Percentiles rank a stretch among this genome's conserved stretches.
These are phyloP conservation scores for Botrytis hyacinthi DNA, from an alignment of 2,329 filamentous ascomycete species.

Conservation along the genomic window DNA sequence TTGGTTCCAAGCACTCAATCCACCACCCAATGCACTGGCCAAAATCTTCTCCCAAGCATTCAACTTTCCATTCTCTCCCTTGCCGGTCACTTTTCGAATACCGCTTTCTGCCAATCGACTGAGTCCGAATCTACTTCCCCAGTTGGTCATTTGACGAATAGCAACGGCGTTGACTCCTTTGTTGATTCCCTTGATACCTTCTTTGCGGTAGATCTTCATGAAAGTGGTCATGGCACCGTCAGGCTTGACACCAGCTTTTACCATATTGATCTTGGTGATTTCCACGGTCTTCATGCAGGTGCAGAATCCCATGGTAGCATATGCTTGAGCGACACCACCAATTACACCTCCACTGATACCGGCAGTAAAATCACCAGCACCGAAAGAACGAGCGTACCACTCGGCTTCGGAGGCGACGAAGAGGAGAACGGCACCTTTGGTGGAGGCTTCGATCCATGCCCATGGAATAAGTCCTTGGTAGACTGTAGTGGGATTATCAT, in stretches of 20 bases:
- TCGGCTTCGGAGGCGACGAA: constrained; percentile 99
- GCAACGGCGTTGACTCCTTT: constrained; percentile 97
- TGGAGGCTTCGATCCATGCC: constrained; percentile 99
- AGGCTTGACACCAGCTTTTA: constrained; percentile 76
- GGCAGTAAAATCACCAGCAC: constrained; percentile 80
- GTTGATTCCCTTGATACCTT: constrained; percentile 96
- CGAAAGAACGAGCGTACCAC: constrained; percentile 81
- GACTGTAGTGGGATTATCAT: constrained; percentile 56
- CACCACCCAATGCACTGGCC: constrained; percentile 84
- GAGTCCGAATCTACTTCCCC: constrained; percentile 94
- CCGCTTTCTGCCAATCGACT: constrained; percentile 86
- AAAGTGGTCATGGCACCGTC: constrained; percentile 93
- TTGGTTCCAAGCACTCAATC: constrained; percentile 97
- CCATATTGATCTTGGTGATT: constrained; percentile 97
- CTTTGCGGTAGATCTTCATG: constrained; percentile 92
- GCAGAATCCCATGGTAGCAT: constrained; percentile 99
- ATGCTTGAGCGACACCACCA: constrained; percentile 94
- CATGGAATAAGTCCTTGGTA: constrained; percentile 99
- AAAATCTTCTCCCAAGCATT: constrained; percentile 81
- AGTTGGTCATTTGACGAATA: constrained; percentile 99
- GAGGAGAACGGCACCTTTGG: constrained; percentile 97
- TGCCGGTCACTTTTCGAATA: constrained; percentile 75
- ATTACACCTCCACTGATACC: constrained; percentile 90
- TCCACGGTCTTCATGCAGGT: constrained; percentile 99
- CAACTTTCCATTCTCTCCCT: constrained; percentile 78